Evolutionary conservation across 108 stramenopile species (phyloP).

Genomic region (Conticribra weissflogii): DNA sequence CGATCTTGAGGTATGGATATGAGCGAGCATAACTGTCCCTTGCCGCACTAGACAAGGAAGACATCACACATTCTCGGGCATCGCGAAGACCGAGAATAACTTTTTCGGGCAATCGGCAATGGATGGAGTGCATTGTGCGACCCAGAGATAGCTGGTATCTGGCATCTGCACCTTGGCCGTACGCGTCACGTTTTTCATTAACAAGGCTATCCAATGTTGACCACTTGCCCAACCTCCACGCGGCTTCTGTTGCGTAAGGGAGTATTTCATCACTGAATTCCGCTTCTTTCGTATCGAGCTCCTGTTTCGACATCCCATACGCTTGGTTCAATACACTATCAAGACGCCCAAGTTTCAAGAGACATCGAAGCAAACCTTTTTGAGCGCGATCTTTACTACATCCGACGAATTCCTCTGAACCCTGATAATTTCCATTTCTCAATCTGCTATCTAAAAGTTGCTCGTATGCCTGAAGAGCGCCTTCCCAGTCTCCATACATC

Average conservation of each 20-base stretch:
- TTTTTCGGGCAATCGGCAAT: slow-evolving; percentile 22
- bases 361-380: slow-evolving; percentile 66
- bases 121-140: slow-evolving; percentile 64
- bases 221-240: slow-evolving; percentile 90
- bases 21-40: slow-evolving; percentile 78
- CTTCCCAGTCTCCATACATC: slow-evolving; percentile 72
- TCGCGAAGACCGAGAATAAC: slow-evolving; percentile 41
- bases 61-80: slow-evolving; percentile 70
- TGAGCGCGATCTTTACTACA: slow-evolving; percentile 34
- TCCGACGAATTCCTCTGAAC: slow-evolving; percentile 4
- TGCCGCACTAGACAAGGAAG: slow-evolving; percentile 64
- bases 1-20: slow-evolving; percentile 72
- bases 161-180: slow-evolving; percentile 19
- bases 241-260: slow-evolving; percentile 79
- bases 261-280: slow-evolving; percentile 24
- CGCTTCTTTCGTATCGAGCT: slow-evolving; percentile 2
- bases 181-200: slow-evolving; percentile 7
- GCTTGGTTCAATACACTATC: slow-evolving; percentile 87
- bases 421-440: not conserved
- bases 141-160: slow-evolving; percentile 64
- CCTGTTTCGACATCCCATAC: slow-evolving; percentile 49
- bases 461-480: slow-evolving; percentile 83
- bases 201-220: slow-evolving; percentile 50
- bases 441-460: slow-evolving; percentile 55
- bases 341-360: slow-evolving; percentile 81